phyloP scores from a whole-genome alignment of 129 eudicot genomes.

The Dittrichia graveolens region DNA sequence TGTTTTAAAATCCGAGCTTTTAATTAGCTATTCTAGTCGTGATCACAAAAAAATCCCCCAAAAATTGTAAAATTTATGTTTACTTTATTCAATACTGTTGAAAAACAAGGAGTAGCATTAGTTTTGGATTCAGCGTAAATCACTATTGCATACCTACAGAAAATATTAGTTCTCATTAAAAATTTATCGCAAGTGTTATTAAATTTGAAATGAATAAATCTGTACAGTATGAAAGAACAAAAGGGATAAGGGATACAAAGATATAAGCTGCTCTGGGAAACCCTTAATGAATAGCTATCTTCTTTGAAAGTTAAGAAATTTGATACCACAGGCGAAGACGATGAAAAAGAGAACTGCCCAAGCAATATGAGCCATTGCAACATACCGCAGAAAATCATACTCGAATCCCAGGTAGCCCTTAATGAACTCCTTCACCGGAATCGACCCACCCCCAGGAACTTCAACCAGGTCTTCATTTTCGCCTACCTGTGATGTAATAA shows the following conservation, averaged over 20 bases:
- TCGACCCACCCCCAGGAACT: conserved; percentile 33
- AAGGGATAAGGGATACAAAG: no score
- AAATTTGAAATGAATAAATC: not conserved
- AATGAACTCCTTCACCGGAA: conserved; percentile 41
- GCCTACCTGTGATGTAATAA: conserved; percentile 55
- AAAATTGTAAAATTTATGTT: not conserved
- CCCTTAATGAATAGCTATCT: conserved; percentile 44
- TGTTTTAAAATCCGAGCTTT: not conserved
- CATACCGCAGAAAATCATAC: conserved; percentile 50
- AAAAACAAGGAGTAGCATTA: no score
- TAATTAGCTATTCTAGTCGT: no score
- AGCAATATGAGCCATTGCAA: conserved; percentile 52
- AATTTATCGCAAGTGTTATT: not conserved
- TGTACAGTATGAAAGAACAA: not conserved
- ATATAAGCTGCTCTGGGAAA: no score
- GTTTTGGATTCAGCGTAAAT: no score
- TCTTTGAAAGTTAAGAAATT: conserved; percentile 59
- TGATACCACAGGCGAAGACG: conserved; percentile 58
- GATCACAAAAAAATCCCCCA: not conserved
- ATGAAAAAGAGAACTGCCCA: conserved; percentile 49
- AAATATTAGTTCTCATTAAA: not conserved
- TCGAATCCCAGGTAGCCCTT: conserved; percentile 50
- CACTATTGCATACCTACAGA: no score
- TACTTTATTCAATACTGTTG: not conserved
- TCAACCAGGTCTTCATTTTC: conserved; percentile 17